Evolutionary conservation across 2,329 filamentous ascomycete genomes (phyloP), one percentile per base, ranked within the genome.

Genomic region (Trichophyton schoenleinii): DNA sequence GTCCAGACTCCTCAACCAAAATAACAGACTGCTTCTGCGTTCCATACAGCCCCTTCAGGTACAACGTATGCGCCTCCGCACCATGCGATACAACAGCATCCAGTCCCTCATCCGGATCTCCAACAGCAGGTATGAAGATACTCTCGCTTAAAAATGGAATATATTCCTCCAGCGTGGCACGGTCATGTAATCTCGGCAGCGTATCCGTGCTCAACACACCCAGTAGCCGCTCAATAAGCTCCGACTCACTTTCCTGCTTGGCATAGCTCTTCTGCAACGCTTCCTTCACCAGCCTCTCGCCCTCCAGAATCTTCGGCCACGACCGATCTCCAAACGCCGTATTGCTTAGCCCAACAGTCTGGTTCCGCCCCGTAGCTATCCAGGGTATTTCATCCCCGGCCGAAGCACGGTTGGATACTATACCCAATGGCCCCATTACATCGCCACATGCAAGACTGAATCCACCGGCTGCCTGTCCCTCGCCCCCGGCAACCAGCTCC

Each of bases 1-100:
- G 76, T 1, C 82, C 82, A n/a, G 78, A 67, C 34, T 73, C 72
- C 66, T 79, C 75, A 20, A 85, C 82, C 13, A 87, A 70, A 1
- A 87, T 74, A 6, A 87, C 73, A 0, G 81, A 84, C 68, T 87
- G 83, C 70, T 83, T 84, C 68, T 85, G 82, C 1, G 84, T 87
- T 0, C 84, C 84, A 68, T 87, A 87, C 6, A 79, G 71, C 0
- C 80, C 81, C 61, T 73, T 75, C 58, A 72, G 64, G 68, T 79
- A 73, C 25, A 57, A 38, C 53, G 60, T 59, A 59, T 63, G 60
- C 9, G 66, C 64, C n/a, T 70, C 67, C 41, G 71, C 62, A 11
- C 64, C 66, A 31, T 69, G 64, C 1, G 60, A 20, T 36, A 65
- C 44, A 22, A 65, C 60, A 15, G 3, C 49, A 11, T 65, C 63